Percentiles rank a stretch among this genome's conserved stretches.
These are phyloP conservation scores for Boletus semigastroideus DNA, from an alignment of 1,284 basidiomycete genomes.

Conservation along the genomic window DNA sequence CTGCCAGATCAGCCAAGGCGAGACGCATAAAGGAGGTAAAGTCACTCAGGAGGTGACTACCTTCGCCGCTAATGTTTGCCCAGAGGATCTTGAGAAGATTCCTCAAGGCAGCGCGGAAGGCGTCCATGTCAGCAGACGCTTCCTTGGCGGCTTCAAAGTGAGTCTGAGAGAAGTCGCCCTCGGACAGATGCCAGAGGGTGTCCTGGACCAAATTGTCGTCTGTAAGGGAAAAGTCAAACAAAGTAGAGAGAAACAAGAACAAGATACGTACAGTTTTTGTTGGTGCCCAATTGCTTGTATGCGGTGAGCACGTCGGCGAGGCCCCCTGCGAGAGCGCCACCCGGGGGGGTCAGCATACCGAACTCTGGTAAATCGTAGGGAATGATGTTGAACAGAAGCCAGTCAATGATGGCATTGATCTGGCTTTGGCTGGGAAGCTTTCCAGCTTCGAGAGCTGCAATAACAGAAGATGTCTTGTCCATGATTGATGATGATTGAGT, in stretches of 20 bases:
- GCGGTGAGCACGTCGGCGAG: conserved; percentile 50
- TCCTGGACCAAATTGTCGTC: conserved; percentile 63
- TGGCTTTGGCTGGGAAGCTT: conserved; percentile 64
- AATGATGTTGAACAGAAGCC: conserved; percentile 47
- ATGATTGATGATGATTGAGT: too few relatives aligned
- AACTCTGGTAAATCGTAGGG: conserved; percentile 39
- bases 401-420: conserved; percentile 49
- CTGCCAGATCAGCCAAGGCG: conserved; percentile 61
- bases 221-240: conserved; percentile 25
- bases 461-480: conserved; percentile 57
- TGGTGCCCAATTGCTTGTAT: conserved; percentile 49
- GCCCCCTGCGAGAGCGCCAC: conserved; percentile 47
- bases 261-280: conserved; percentile 53
- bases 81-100: conserved; percentile 52
- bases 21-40: conserved; percentile 62
- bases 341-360: conserved; percentile 51
- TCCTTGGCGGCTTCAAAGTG: conserved; percentile 40
- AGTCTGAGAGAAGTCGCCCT: conserved; percentile 47
- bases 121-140: conserved; percentile 47
- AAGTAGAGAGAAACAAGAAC: background rate
- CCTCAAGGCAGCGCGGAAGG: conserved; percentile 48
- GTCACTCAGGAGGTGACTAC: conserved; percentile 53
- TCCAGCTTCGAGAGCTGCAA: conserved; percentile 63
- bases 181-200: conserved; percentile 58
- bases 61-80: conserved; percentile 52